These are phyloP conservation scores for Chalaropsis thielavioides DNA, from an alignment of 2,329 filamentous ascomycete species.

Conservation along the genomic window DNA sequence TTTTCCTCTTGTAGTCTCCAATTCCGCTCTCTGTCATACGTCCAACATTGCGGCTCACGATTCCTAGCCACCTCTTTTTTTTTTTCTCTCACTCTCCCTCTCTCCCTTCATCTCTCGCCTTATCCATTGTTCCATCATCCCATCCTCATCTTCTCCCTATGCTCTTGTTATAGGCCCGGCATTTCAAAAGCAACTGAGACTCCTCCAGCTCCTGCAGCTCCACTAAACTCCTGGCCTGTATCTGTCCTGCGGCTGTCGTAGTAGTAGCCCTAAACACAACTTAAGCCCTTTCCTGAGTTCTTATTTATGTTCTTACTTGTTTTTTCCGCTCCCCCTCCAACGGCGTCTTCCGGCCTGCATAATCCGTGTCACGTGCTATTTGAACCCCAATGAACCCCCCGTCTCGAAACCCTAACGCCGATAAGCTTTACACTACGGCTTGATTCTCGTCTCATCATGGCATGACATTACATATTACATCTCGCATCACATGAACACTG, in stretches of 20 bases:
- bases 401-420: not conserved
- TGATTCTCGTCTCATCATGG: not conserved
- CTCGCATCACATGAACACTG: not conserved
- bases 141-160: not conserved
- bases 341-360: not conserved
- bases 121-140: not conserved
- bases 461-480: not conserved
- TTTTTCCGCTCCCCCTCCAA: no score
- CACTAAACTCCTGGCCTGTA: no score
- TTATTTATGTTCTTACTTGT: no score
- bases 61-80: not conserved
- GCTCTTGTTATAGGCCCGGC: no score
- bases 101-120: not conserved
- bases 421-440: not conserved
- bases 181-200: no score
- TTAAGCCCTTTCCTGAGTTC: not conserved
- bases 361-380: no score
- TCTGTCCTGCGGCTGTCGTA: no score
- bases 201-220: no score
- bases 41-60: no score
- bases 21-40: no score
- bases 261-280: no score
- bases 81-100: not conserved
- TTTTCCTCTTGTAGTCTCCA: not conserved
- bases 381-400: no score